Base-by-base conservation (phyloP, 2,329 filamentous ascomycete species). In the Hypocreales sp. region DNA sequence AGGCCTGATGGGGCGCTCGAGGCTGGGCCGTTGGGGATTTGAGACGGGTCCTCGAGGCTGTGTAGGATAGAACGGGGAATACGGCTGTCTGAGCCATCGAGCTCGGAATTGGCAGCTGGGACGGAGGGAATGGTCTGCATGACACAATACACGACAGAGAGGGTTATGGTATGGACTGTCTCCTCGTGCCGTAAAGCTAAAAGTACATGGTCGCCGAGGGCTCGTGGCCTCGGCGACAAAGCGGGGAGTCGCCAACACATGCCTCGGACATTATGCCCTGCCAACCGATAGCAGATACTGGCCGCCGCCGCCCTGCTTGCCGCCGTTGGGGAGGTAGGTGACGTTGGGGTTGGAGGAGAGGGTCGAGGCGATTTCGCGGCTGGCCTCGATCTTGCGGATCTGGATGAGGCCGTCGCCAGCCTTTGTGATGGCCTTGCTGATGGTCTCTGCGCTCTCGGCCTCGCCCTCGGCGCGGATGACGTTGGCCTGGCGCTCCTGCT, bases 391-490 rank as follows among this genome's bases (percentile, higher is more conserved):
- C 64, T 87, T 79, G 64, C 90, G 68, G 55, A 98, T 95, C 71
- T 90, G 75, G 40, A 98, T 80, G 45, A 98, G 64, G 23, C 90
- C 90, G 55, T 93, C 87, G 40, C 90, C 90, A 32, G 73, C 71
- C 73, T 92, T 94, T 41, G 82, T 76, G 41, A 98, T 86, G 13
- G 87, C 87, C 62, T 78, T 90, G 58, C 73, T 79, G 53, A 98
- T 95, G 38, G 84, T 92, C 30, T 98, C 90, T 26, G 90, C 90
- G 45, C 79, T 82, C 69, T 95, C 87, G 40, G 87, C 87, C 60
- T 98, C 90, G 51, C 90, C 90, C 69, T 98, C 90, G 28, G 90
- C 90, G 31, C 90, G 74, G 56, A 98, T 98, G 47, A 98, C 90
- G 60, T 90, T 95, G 43, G 90, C 90, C 62, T 98, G 90, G 46